phyloP scores from a whole-genome alignment of 208 protist species.

The Herpetomonas samuelpessoai region DNA sequence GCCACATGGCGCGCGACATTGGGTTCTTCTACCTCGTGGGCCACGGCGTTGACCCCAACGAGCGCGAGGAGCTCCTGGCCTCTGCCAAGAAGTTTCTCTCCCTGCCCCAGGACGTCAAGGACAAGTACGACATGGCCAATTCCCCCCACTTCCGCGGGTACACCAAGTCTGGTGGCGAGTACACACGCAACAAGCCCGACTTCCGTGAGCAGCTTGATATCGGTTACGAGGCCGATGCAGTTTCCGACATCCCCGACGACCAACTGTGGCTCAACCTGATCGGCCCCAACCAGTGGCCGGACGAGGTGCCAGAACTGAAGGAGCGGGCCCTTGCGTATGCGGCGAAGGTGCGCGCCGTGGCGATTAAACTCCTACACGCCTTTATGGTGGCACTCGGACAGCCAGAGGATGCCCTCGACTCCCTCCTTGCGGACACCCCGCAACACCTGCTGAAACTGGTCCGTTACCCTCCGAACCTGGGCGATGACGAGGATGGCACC shows the following conservation, averaged over 20 bases:
- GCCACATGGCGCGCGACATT: constrained; percentile 14
- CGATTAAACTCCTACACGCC: constrained; percentile 5
- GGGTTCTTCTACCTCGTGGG: constrained; percentile 21
- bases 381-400: constrained; percentile 10
- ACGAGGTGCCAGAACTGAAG: constrained; percentile 5
- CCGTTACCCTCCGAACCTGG: constrained; percentile 14
- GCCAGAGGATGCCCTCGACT: constrained; percentile 1
- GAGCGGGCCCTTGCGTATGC: constrained; percentile 5
- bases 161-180: constrained; percentile 8
- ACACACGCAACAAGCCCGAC: constrained; percentile 16
- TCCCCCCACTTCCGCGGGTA: constrained; percentile 19
- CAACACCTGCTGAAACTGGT: constrained; percentile 12
- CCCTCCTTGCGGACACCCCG: not conserved
- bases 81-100: constrained; percentile 13
- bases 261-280: constrained; percentile 11
- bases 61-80: constrained; percentile 6
- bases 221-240: not conserved
- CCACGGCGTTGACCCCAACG: constrained; percentile 13
- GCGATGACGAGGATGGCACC: not conserved
- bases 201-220: constrained; percentile 19
- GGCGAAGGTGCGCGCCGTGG: constrained; percentile 1
- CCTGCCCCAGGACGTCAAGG: constrained; percentile 18
- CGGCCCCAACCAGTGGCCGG: constrained; percentile 14
- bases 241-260: not conserved
- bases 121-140: constrained; percentile 13